phyloP scores from a whole-genome alignment of 345 rosid species.

The Acer negundo region DNA sequence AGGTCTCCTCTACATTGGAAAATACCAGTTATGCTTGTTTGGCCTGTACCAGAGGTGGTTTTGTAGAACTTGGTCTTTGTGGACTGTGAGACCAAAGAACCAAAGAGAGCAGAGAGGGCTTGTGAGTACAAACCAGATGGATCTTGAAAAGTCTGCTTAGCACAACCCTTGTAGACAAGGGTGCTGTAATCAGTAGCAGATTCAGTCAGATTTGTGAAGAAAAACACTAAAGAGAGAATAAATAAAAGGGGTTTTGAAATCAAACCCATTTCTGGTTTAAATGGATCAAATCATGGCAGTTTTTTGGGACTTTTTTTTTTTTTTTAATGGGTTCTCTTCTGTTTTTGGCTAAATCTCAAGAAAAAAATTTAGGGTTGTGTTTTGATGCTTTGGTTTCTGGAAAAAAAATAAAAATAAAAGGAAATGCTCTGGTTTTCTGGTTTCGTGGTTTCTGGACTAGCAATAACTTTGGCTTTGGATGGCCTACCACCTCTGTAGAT shows the following conservation, averaged over 20 bases:
- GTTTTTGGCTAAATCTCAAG: conserved; percentile 22
- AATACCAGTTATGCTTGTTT: conserved; percentile 75
- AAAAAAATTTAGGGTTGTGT: conserved; percentile 19
- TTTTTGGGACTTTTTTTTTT: conserved; percentile 18
- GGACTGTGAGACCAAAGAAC: conserved; percentile 79
- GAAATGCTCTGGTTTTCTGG: conserved; percentile 12
- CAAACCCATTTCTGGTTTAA: conserved; percentile 42
- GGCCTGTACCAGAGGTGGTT: conserved; percentile 77
- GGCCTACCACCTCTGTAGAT: conserved; percentile 28
- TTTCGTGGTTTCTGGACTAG: conserved; percentile 20
- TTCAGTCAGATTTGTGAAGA: conserved; percentile 41
- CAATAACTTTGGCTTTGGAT: conserved; percentile 18
- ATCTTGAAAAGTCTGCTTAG: conserved; percentile 76
- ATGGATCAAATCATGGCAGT: conserved; percentile 62
- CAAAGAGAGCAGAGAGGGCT: conserved; percentile 82
- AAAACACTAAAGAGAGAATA: conserved; percentile 28
- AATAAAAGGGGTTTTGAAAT: conserved; percentile 37
- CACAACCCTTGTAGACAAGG: conserved; percentile 90
- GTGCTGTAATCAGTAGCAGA: conserved; percentile 62
- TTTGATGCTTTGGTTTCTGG: conserved; percentile 15
- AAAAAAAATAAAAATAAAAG: too few relatives aligned
- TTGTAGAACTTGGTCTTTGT: conserved; percentile 81
- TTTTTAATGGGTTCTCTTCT: conserved; percentile 12
- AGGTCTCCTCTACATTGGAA: conserved; percentile 98
- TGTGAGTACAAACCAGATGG: conserved; percentile 84